Base-by-base conservation (phyloP, 495 filamentous ascomycete genomes). In the Lindgomyces ingoldianus region DNA sequence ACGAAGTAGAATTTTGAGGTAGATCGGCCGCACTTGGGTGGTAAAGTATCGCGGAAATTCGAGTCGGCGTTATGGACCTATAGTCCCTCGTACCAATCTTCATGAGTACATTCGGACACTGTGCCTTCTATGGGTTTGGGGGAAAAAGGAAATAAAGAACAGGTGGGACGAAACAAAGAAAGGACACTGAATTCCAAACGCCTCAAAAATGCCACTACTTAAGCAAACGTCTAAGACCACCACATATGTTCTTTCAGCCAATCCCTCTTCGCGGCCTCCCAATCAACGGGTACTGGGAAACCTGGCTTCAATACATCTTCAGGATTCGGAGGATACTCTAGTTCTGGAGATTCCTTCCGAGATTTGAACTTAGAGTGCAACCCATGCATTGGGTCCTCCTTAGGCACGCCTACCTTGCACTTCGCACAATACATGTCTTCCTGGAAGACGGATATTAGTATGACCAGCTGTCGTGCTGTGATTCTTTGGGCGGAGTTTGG, bases 231-330 rank as follows among this genome's bases (percentile, higher is more conserved):
- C 48, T 51, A 51, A 22, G 11, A 22, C 48, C 48, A 51, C 48
- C 48, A 51, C 48, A 51, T 51, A n/a, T 51, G 48, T 6, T 51
- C 48, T 22, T 51, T 51, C 48, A 51, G 26, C 48, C 48, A 51
- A 51, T 18, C 6, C 22, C 22, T 51, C 24, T 51, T 51, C n/a
- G 48, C 48, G 6, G 11, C 48, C 48, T 51, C 48, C 48, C 48
- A 51, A 22, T 51, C 18, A 24, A 4, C 12, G 9, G 48, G 48
- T 18, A 51, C 12, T 10, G 11, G 21, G 25, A 51, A 51, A 4
- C 10, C 25, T 11, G 48, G 48, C 22, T 22, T 27, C 48, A 51
- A 51, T 4, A 51, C 48, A 14, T 51, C 48, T 22, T 24, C 48
- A 10, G 48, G 48, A 51, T 51, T 26, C 48, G 9, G 3, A 18